A percentile compares a stretch with the other conserved stretches of the same genome.
Evolutionary conservation across 192 early-diverging fungal genomes (phyloP).

Genomic region (Obelidium mucronatum): DNA sequence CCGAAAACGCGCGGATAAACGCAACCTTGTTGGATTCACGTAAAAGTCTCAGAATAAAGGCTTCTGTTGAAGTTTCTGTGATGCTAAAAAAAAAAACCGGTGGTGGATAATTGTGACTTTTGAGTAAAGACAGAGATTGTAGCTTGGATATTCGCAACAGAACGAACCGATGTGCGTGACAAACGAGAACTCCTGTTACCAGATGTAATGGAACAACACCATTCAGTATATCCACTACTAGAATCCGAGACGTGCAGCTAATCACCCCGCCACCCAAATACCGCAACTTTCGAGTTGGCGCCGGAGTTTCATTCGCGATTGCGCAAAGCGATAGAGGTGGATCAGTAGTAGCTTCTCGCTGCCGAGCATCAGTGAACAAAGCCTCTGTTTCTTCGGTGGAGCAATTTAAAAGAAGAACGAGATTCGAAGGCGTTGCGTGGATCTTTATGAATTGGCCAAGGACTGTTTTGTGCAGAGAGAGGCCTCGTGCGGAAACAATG

Average conservation of each 20-base stretch:
- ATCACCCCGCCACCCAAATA: slow-evolving; percentile 76
- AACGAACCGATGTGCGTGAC: slow-evolving; percentile 81
- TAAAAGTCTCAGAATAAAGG: slow-evolving; percentile 86
- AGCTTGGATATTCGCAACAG: slow-evolving; percentile 4
- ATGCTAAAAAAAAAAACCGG: slow-evolving; percentile 55
- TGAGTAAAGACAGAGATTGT: too few species aligned
- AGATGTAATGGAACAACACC: slow-evolving; percentile 74
- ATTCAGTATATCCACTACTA: slow-evolving; percentile 91
- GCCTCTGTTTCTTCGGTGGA: slow-evolving; percentile 45
- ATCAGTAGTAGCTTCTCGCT: not conserved
- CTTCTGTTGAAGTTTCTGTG: slow-evolving; percentile 80
- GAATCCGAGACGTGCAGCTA: slow-evolving; percentile 82
- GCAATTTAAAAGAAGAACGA: slow-evolving; percentile 85
- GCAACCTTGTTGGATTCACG: slow-evolving; percentile 78
- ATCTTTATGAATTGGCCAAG: slow-evolving; percentile 67
- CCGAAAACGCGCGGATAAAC: slow-evolving; percentile 95
- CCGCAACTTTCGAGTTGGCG: slow-evolving; percentile 20
- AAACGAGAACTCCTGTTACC: slow-evolving; percentile 84
- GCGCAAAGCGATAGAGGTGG: not conserved
- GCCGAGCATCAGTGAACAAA: not conserved
- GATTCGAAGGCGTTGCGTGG: slow-evolving; percentile 67
- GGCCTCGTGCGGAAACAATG: slow-evolving; percentile 78
- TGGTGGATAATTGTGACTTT: not conserved
- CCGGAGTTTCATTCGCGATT: slow-evolving; percentile 64
- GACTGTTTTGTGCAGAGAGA: slow-evolving; percentile 72